phyloP scores from a whole-genome alignment of 257 asterid genomes.

The Solanum stenotomum region DNA sequence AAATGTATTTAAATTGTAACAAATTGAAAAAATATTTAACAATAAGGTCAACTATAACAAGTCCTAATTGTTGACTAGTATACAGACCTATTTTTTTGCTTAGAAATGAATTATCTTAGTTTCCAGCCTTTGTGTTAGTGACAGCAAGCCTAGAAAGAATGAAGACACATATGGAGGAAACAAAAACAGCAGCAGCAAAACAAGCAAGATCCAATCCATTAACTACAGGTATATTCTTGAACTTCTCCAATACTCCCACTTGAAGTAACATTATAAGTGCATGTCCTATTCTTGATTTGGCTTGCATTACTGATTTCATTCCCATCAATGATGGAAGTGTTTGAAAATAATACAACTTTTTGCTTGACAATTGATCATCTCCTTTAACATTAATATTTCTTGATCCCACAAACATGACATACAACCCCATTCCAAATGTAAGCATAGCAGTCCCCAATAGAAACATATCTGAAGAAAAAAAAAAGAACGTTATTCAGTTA shows the following conservation, averaged over 20 bases:
- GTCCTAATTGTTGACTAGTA: not conserved
- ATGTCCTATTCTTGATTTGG: constrained; percentile 75
- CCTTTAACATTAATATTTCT: not conserved
- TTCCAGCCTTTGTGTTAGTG: not conserved
- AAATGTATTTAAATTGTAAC: not conserved
- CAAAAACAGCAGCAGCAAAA: constrained; percentile 58
- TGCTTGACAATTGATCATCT: not conserved
- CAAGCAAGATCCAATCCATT: constrained; percentile 67
- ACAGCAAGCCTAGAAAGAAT: constrained; percentile 49
- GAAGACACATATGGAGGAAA: constrained; percentile 58
- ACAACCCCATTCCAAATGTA: constrained; percentile 54
- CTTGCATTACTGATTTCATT: constrained; percentile 50
- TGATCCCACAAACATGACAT: constrained; percentile 63
- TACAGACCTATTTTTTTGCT: not conserved
- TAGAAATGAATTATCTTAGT: not conserved
- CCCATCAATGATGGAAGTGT: constrained; percentile 39
- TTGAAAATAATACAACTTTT: constrained; percentile 28
- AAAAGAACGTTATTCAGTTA: not conserved
- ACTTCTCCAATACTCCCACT: constrained; percentile 73
- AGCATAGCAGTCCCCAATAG: constrained; percentile 77
- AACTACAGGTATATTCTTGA: constrained; percentile 45
- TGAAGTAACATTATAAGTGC: constrained; percentile 71
- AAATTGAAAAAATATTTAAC: not conserved
- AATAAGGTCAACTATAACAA: not conserved
- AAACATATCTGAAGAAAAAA: constrained; percentile 55